Conservation (phyloP, 805 yeast species). For the Metschnikowia continentalis region DNA sequence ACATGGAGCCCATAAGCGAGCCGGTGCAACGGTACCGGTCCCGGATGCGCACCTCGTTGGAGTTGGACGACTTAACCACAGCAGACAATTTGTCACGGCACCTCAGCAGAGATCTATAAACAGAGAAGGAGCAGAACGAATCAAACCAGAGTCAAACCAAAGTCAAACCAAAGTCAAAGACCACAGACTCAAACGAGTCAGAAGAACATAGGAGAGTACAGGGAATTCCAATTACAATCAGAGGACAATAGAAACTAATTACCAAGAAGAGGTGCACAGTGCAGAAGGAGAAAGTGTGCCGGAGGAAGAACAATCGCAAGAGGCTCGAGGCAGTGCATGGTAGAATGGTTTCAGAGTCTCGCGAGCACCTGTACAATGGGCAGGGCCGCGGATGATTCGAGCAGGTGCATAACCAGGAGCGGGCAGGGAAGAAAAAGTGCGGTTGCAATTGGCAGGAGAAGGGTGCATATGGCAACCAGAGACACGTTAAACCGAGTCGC, state of each 20-base stretch:
- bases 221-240: no score
- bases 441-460: neutral
- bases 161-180: no score
- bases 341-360: neutral
- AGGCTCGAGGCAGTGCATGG: neutral
- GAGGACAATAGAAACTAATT: no score
- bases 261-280: no score
- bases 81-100: conserved; percentile 23
- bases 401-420: neutral
- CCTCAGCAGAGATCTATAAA: neutral
- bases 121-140: neutral
- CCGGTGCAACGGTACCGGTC: conserved; percentile 16
- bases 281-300: no score
- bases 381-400: conserved; percentile 3
- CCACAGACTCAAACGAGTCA: no score
- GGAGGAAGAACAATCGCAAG: no score
- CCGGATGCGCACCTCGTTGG: conserved; percentile 33
- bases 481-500: neutral
- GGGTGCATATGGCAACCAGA: neutral
- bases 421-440: neutral
- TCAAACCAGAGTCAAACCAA: neutral
- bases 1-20: conserved; percentile 13
- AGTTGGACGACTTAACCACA: conserved; percentile 33
- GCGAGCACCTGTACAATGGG: conserved; percentile 2
- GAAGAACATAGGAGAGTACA: no score